Conservation (phyloP, 1,284 basidiomycete species). For the Ganoderma meredithae region DNA sequence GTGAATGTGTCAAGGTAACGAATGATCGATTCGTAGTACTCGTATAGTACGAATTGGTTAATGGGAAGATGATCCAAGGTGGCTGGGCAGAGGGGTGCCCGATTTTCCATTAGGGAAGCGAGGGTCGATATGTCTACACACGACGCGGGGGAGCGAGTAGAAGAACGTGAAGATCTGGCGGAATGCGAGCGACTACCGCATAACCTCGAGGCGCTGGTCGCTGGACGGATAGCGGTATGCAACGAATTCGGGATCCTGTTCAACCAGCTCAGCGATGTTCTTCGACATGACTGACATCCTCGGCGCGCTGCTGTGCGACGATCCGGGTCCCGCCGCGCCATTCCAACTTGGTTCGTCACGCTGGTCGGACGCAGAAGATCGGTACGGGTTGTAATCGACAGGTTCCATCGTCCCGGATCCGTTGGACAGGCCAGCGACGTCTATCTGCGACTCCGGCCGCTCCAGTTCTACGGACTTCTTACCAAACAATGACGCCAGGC, state of each 20-base stretch:
- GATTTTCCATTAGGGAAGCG: constrained; percentile 28
- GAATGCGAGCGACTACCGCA: constrained; percentile 48
- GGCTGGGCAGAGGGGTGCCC: constrained; percentile 1
- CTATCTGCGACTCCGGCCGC: constrained; percentile 15
- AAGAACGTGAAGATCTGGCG: constrained; percentile 11
- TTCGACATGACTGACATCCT: constrained; percentile 70
- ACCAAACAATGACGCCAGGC: constrained; percentile 65
- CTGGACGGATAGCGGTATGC: constrained; percentile 85
- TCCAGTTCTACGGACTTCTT: constrained; percentile 14
- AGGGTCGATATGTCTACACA: constrained; percentile 19
- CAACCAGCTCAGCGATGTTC: constrained; percentile 77
- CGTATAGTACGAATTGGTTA: constrained; percentile 6
- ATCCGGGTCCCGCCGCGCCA: constrained; percentile 45
- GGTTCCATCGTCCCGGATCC: constrained; percentile 31
- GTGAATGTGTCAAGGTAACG: background rate
- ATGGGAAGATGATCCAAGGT: background rate
- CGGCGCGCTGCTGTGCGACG: constrained; percentile 45
- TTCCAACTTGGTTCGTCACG: constrained; percentile 48
- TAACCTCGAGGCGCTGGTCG: constrained; percentile 59
- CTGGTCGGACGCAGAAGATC: constrained; percentile 43
- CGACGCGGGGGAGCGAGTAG: background rate
- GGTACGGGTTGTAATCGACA: constrained; percentile 38
- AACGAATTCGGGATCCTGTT: constrained; percentile 81
- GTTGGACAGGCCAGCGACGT: constrained; percentile 18
- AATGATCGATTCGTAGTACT: background rate